Evolutionary conservation across 2,329 filamentous ascomycete species (phyloP), one percentile per base, ranked within the genome.

Genomic region (Thielaviopsis euricoi): DNA sequence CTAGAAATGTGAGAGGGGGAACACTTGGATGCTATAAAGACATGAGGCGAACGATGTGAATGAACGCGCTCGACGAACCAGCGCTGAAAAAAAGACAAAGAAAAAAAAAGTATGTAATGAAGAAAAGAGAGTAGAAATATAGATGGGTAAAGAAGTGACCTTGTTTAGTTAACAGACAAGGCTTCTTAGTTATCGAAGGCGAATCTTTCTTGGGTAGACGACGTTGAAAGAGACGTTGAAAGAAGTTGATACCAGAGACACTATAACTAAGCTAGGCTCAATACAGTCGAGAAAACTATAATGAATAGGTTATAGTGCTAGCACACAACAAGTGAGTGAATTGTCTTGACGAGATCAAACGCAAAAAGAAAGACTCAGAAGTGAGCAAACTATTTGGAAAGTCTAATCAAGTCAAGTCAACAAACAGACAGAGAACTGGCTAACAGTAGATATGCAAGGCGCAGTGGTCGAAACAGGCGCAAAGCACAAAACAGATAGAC

Each of bases 161-260:
- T 40, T 21, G 52, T 25, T 21, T 19, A 19, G 25, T 4, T 26
- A 33, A 2, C 9, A 43, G 6, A 6, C n/a, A 48, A 48, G 43
- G 43, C 43, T 13, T 23, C n/a, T 15, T 23, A 26, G 37, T 50
- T 49, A n/a, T 6, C 58, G 55, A 60, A 10, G 43, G 7, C 37
- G 17, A 43, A 43, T 43, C 37, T 43, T 43, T 43, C 37, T 43
- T 43, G 37, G 37, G 58, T 57, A 59, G 61, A 56, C 56, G 61
- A 60, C 56, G 62, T 56, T 60, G 62, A 61, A 60, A 59, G 64
- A 63, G 25, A 26, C 25, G 25, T 4, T 26, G 25, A 26, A 26
- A 64, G 63, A 63, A 64, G 63, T 62, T 65, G 64, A 70, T 68
- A 65, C 65, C 68, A 64, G 65, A 69, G 65, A 66, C 43, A 48